phyloP scores from a whole-genome alignment of 1,284 basidiomycete species.

The Pascua sp. region DNA sequence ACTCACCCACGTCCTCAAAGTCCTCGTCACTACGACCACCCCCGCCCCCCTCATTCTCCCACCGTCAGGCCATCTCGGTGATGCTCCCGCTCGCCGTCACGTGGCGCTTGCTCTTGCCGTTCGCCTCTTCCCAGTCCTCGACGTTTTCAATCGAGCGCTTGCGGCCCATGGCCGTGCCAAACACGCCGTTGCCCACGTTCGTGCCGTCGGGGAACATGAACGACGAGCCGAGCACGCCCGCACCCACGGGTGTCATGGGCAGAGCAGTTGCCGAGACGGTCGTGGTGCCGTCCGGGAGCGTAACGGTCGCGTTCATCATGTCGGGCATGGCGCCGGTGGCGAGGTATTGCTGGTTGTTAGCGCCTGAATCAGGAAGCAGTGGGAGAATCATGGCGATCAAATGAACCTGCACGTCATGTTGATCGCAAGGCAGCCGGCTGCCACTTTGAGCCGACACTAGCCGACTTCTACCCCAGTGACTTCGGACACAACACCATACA shows the following conservation, averaged over 20 bases:
- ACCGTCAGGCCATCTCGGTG: slow-evolving; percentile 9
- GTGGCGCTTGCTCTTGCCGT: slow-evolving; percentile 9
- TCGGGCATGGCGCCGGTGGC: slow-evolving; percentile 32
- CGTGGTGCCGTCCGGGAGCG: background rate
- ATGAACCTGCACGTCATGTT: background rate
- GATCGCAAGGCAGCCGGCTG: too few species aligned
- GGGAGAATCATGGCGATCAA: background rate
- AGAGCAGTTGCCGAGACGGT: background rate
- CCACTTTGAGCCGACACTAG: background rate
- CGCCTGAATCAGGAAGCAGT: background rate
- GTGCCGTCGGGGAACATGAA: slow-evolving; percentile 32
- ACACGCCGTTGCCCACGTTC: background rate
- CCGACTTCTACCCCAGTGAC: background rate
- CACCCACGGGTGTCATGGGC: slow-evolving; percentile 1
- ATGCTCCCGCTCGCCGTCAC: slow-evolving; percentile 3
- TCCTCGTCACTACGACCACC: too few species aligned
- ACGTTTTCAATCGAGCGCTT: slow-evolving; percentile 38
- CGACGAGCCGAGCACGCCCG: slow-evolving; percentile 28
- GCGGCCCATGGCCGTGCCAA: slow-evolving; percentile 19
- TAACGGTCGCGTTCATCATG: slow-evolving; percentile 11
- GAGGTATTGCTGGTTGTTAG: slow-evolving; percentile 25
- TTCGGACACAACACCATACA: background rate
- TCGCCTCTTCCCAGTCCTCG: slow-evolving; percentile 26
- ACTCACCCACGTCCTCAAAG: too few species aligned
- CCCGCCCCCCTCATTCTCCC: too few species aligned